Evolutionary conservation across 805 yeast species (phyloP), one percentile per base, ranked within the genome.

Genomic region (Diddensiella transvaalensis): DNA sequence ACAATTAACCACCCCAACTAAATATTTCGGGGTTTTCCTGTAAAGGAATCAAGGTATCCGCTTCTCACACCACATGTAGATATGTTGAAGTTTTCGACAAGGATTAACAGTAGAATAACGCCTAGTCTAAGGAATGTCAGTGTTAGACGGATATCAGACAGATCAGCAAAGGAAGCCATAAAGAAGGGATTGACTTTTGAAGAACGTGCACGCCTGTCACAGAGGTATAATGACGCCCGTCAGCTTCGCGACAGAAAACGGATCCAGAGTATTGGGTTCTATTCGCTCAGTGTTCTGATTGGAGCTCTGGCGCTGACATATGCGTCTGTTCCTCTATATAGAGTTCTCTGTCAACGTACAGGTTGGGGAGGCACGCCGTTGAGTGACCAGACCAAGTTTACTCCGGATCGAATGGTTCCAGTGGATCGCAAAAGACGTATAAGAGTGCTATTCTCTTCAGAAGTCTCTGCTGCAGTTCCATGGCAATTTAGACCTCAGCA

Each of bases 331-430:
- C 98, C 98, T 3, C 69, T 93, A 4, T 93, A 93, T 66, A 73
- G 97, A 56, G 88, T 90, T 5, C 75, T 93, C 24, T 93, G 99
- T 72, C 87, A 90, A 59, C 78, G 95, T 66, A 90, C 97, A 0
- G 99, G 99, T 0, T 93, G 85, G 78, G 96, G 91, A 43, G 99
- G 99, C 37, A 82, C 85, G 5, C 98, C 98, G 8, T 85, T 90
- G 58, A 90, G 97, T 0, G 98, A 93, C 63, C 67, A 73, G 39
- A 65, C 82, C 8, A 81, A 78, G 59, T 87, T 93, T 67, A 87
- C 96, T 1, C 80, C 88, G 19, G 98, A 91, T 62, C 86, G 85
- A 62, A 71, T 93, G 64, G 71, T 85, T 19, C 96, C 99, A 0
- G 93, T 93, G 4, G 90, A 88, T 49, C 82, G 90, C 13, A 84